These are phyloP conservation scores for Teratosphaeria nubilosa DNA, from an alignment of 2,329 filamentous ascomycete genomes.

Conservation along the genomic window DNA sequence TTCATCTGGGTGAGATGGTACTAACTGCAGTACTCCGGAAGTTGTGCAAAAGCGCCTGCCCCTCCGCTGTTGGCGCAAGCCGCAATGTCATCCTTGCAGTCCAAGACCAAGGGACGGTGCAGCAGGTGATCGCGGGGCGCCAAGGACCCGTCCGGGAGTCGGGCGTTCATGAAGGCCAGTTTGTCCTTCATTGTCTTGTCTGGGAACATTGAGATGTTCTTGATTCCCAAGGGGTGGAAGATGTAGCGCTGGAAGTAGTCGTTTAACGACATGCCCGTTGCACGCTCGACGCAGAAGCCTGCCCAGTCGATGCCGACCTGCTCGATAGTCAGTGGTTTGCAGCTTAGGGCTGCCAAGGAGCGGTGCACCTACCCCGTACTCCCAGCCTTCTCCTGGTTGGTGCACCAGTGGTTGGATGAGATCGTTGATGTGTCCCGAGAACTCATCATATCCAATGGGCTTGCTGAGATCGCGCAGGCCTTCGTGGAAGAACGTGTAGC, in stretches of 20 bases:
- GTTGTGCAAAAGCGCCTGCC: slow-evolving; percentile 48
- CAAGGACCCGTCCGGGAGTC: slow-evolving; percentile 25
- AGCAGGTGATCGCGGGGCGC: slow-evolving; percentile 38
- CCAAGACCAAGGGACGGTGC: slow-evolving; percentile 32
- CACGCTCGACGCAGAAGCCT: slow-evolving; percentile 33
- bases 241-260: slow-evolving; percentile 34
- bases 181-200: slow-evolving; percentile 40
- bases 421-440: slow-evolving; percentile 35
- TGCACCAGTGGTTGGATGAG: slow-evolving; percentile 46
- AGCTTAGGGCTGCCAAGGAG: slow-evolving; percentile 2
- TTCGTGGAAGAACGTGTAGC: slow-evolving; percentile 35
- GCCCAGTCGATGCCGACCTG: slow-evolving; percentile 35
- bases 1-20: not conserved
- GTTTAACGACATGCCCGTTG: slow-evolving; percentile 29
- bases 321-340: slow-evolving; percentile 29
- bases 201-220: slow-evolving; percentile 47
- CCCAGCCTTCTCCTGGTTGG: slow-evolving; percentile 52
- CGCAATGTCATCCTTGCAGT: slow-evolving; percentile 31
- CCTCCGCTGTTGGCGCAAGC: slow-evolving; percentile 48
- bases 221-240: slow-evolving; percentile 32
- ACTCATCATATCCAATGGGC: slow-evolving; percentile 45
- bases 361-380: slow-evolving; percentile 36
- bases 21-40: slow-evolving; percentile 41
- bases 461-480: slow-evolving; percentile 27
- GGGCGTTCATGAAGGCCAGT: slow-evolving; percentile 46